Base-by-base conservation (phyloP, 129 eudicot species). In the Chrysanthemum lavandulifolium region DNA sequence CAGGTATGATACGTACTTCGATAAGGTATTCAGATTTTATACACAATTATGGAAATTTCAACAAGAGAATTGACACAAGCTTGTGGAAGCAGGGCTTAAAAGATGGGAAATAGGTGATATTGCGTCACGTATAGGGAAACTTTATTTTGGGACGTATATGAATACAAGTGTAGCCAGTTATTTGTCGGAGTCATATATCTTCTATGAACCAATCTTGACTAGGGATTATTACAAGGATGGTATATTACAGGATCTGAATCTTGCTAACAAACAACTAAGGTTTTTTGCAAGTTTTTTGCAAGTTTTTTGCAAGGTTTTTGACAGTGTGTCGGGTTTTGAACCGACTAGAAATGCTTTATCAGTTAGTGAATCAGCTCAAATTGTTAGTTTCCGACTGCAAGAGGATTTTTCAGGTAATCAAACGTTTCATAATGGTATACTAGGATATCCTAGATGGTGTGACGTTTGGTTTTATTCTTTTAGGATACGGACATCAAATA, bases 31-130 rank as follows among this genome's bases (percentile, higher is more conserved):
- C 73, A 89, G 87, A 79, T 88, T 87, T 23, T 92, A 92, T 50
- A 92, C 98, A 85, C n/a, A n/a, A n/a, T n/a, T n/a, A n/a, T n/a
- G n/a, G n/a, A n/a, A n/a, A n/a, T n/a, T n/a, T n/a, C n/a, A n/a
- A n/a, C n/a, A n/a, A n/a, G n/a, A n/a, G n/a, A n/a, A n/a, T n/a
- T n/a, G n/a, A n/a, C n/a, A n/a, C n/a, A n/a, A n/a, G n/a, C n/a
- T n/a, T n/a, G n/a, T n/a, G n/a, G n/a, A n/a, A n/a, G n/a, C n/a
- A n/a, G n/a, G n/a, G n/a, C n/a, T n/a, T n/a, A n/a, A n/a, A n/a
- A n/a, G 98, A 87, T 92, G 96, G 96, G 98, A 92, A 82, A 89
- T 92, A 84, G 98, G 98, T 62, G 98, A 92, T 71, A 92, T 92
- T 80, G 98, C 98, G 29, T 92, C 96, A 15, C 80, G 98, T 67